Percentiles rank a stretch among this genome's conserved stretches.
Conservation (phyloP, 2,329 filamentous ascomycete genomes). For the Cytospora mali region DNA sequence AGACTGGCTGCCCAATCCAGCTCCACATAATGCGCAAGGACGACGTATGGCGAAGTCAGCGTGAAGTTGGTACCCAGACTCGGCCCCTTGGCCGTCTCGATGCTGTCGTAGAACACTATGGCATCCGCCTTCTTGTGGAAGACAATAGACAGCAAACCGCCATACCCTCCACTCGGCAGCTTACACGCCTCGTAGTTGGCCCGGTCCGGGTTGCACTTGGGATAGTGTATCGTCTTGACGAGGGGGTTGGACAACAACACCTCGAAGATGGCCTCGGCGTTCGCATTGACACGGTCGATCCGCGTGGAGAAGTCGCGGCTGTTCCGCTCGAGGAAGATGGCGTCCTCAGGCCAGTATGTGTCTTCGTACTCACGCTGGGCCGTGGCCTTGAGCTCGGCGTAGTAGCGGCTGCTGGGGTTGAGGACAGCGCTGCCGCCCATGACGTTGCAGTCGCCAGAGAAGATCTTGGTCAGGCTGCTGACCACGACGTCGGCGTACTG, state of each 20-base stretch:
- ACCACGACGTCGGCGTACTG: slow-evolving; percentile 89
- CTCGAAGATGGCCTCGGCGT: slow-evolving; percentile 80
- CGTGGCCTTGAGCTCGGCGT: slow-evolving; percentile 67
- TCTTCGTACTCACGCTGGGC: slow-evolving; percentile 75
- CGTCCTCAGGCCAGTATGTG: slow-evolving; percentile 92
- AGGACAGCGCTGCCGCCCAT: slow-evolving; percentile 83
- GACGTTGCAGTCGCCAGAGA: slow-evolving; percentile 96
- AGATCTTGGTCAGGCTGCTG: slow-evolving; percentile 94
- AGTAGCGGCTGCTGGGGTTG: slow-evolving; percentile 70
- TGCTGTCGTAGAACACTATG: slow-evolving; percentile 78
- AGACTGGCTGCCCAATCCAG: slow-evolving; percentile 85
- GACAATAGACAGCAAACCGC: slow-evolving; percentile 82
- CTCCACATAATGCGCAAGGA: slow-evolving; percentile 90
- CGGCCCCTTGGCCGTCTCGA: slow-evolving; percentile 90
- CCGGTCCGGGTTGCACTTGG: slow-evolving; percentile 72
- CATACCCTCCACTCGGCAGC: slow-evolving; percentile 78
- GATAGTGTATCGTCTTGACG: slow-evolving; percentile 85
- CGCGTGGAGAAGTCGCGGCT: slow-evolving; percentile 86
- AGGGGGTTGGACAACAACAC: slow-evolving; percentile 62
- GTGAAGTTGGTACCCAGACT: slow-evolving; percentile 98
- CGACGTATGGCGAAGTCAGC: slow-evolving; percentile 84
- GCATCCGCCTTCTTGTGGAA: slow-evolving; percentile 74
- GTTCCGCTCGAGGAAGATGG: slow-evolving; percentile 93
- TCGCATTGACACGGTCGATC: slow-evolving; percentile 81
- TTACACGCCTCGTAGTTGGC: slow-evolving; percentile 78